These are phyloP conservation scores for Mucor irregularis DNA, from an alignment of 371 early-diverging fungal species.

Conservation along the genomic window DNA sequence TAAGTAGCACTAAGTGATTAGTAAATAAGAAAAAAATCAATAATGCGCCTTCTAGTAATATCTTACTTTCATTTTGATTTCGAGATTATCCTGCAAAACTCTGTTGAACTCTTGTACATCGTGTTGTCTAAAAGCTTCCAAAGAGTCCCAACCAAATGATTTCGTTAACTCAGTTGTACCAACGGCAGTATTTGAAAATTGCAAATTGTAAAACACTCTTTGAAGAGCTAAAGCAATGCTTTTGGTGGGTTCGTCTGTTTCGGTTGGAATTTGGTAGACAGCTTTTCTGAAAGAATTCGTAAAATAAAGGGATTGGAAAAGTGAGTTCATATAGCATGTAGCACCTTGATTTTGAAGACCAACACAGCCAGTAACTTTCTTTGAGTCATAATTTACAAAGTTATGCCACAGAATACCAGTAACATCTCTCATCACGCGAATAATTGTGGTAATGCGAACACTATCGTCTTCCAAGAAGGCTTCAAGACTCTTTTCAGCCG, in stretches of 20 bases:
- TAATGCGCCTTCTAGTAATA: too few species aligned
- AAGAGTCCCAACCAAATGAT: constrained; percentile 95
- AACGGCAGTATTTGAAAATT: constrained; percentile 67
- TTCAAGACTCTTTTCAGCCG: constrained; percentile 23
- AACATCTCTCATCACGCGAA: constrained; percentile 82
- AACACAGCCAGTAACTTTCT: constrained; percentile 87
- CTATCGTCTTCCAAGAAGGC: constrained; percentile 54
- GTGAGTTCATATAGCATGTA: constrained; percentile 99
- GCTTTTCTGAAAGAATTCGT: constrained; percentile 93
- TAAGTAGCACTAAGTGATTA: constrained; percentile 15
- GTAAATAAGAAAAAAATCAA: background rate
- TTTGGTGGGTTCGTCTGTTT: constrained; percentile 78
- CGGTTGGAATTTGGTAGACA: constrained; percentile 89
- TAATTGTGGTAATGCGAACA: constrained; percentile 69
- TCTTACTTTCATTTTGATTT: constrained; percentile 84
- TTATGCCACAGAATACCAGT: constrained; percentile 94
- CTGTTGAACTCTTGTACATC: constrained; percentile 97
- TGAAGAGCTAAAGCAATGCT: constrained; percentile 90
- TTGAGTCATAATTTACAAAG: constrained; percentile 85
- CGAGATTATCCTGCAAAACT: constrained; percentile 93
- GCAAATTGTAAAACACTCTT: constrained; percentile 89
- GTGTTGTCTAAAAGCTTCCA: constrained; percentile 94
- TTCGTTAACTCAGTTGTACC: constrained; percentile 91
- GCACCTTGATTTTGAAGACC: constrained; percentile 98
- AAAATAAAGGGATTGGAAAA: constrained; percentile 95